Evolutionary conservation across 176 grass and related monocot genomes (phyloP), one percentile per base, ranked within the genome.

Genomic region (Phyllostachys edulis): DNA sequence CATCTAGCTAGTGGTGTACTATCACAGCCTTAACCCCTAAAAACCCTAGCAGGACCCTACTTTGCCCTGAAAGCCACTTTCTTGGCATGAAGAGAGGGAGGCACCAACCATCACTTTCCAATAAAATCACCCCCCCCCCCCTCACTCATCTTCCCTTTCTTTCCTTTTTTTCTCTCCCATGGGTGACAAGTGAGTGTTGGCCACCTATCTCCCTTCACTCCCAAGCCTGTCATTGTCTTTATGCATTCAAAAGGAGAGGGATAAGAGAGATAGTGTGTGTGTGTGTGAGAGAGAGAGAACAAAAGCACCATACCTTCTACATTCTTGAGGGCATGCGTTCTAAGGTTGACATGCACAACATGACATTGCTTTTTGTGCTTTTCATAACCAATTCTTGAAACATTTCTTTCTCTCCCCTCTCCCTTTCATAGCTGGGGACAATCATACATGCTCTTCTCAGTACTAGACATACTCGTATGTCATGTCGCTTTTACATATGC

Each of bases 201-300:
- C 93, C 88, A 89, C 79, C 86, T 85, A 85, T 88, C 85, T 98
- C 89, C 96, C 96, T 98, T 93, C 96, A 90, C 83, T 92, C 84
- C 93, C 89, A 95, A 98, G 93, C 87, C 93, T 98, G 91, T 92
- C 93, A 92, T 85, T 95, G 76, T 68, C 93, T 90, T 97, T 95
- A 79, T 87, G 69, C 80, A 82, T 87, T 64, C 82, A 82, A 78
- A 81, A 90, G 50, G 76, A 86, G 59, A 77, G 69, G 24, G 70
- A 21, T 38, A 16, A 38, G 51, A 60, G 73, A 77, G 79, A 80
- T n/a, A 32, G 37, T 69, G 63, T 71, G 79, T 50, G 80, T 67
- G 52, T 71, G 40, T 63, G n/a, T 61, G 61, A 86, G 79, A 82
- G 29, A 75, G 66, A 80, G 27, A 41, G 77, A 67, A 71, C 75